Evolutionary conservation across 2,329 filamentous ascomycete genomes (phyloP).

Genomic region (Botryotinia globosa): DNA sequence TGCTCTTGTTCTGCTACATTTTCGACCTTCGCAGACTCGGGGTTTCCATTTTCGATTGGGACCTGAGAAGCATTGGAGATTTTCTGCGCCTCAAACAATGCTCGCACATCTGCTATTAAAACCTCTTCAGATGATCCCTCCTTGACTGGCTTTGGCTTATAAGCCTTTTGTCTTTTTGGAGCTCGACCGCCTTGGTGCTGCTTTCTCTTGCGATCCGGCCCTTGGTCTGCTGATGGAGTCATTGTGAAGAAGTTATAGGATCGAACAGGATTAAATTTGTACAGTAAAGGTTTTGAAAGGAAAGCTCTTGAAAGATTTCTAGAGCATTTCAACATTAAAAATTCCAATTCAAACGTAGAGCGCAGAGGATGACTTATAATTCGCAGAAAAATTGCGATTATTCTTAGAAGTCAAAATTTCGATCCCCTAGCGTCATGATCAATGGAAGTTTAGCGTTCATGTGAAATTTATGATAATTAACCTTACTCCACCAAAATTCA

Average conservation of each 20-base stretch:
- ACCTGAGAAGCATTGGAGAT: conserved; percentile 33
- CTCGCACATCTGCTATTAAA: conserved; percentile 59
- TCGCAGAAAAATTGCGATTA: background rate
- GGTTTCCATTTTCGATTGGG: background rate
- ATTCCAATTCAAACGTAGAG: background rate
- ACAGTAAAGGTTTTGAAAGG: background rate
- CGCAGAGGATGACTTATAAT: background rate
- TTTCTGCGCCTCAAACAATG: conserved; percentile 45
- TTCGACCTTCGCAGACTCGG: conserved; percentile 31
- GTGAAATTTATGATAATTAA: background rate
- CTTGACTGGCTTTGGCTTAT: conserved; percentile 53
- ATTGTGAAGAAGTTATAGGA: conserved; percentile 23
- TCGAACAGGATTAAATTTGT: conserved; percentile 2
- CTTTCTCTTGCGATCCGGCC: conserved; percentile 32
- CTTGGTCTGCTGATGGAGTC: conserved; percentile 17
- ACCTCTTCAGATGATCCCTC: conserved; percentile 66
- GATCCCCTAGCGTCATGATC: background rate
- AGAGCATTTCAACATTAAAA: conserved; percentile 35
- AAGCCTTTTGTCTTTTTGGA: conserved; percentile 52
- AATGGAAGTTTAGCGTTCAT: conserved; percentile 9
- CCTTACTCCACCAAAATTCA: conserved; percentile 8
- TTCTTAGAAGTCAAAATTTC: background rate
- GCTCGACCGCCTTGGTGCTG: conserved; percentile 36
- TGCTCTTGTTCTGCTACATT: conserved; percentile 24
- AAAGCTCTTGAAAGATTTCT: conserved; percentile 11